Conservation (phyloP, 495 filamentous ascomycete genomes). For the Chaetomium cochliodes region DNA sequence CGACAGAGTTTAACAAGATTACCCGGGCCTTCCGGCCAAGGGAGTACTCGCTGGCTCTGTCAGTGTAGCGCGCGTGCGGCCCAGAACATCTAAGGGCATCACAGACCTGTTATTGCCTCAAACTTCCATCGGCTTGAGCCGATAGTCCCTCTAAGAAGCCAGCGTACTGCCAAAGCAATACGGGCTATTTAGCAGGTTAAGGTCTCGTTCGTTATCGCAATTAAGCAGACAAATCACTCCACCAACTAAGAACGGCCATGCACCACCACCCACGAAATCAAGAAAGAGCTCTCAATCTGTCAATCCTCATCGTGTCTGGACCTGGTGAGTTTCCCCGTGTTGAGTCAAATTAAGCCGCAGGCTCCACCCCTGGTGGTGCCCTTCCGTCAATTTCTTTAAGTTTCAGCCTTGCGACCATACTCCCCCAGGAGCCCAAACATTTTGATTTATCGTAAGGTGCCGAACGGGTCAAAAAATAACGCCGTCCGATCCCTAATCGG, state of each 20-base stretch:
- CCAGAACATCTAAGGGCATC: constrained; percentile 72
- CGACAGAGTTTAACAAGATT: constrained; percentile 77
- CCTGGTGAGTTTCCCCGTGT: constrained; percentile 29
- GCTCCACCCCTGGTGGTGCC: constrained; percentile 60
- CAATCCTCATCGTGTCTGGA: constrained; percentile 67
- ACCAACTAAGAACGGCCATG: constrained; percentile 68
- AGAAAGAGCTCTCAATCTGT: constrained; percentile 66
- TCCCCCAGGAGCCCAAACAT: constrained; percentile 72
- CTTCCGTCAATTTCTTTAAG: constrained; percentile 64
- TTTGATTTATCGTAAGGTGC: constrained; percentile 62
- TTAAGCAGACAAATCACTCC: constrained; percentile 74
- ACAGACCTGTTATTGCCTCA: constrained; percentile 71
- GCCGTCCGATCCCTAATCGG: constrained; percentile 70
- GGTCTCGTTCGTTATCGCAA: constrained; percentile 75
- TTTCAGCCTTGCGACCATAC: constrained; percentile 69
- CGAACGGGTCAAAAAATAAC: constrained; percentile 68
- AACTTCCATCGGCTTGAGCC: constrained; percentile 69
- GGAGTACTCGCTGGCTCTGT: constrained; percentile 68
- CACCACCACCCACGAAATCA: constrained; percentile 64
- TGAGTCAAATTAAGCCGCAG: constrained; percentile 41
- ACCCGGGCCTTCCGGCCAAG: constrained; percentile 69
- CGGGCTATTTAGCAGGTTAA: constrained; percentile 71
- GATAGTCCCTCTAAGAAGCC: constrained; percentile 71
- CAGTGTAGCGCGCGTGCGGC: constrained; percentile 72
- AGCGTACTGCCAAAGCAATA: constrained; percentile 60